Base-by-base conservation (phyloP, 1,284 basidiomycete genomes). In the Termitomyces sp. region DNA sequence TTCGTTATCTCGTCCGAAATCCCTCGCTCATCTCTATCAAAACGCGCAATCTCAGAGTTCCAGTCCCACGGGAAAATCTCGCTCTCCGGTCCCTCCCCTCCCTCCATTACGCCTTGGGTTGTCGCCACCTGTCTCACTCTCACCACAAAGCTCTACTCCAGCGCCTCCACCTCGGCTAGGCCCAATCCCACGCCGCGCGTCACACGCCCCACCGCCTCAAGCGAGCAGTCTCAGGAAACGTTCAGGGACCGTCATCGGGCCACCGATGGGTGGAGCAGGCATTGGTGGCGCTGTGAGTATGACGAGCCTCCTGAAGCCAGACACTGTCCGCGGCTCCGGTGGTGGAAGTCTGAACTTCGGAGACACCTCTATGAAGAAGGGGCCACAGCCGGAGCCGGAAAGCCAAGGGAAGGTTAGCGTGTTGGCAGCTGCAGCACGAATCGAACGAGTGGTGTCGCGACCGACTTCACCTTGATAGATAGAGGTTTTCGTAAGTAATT, bases 341-440 rank as follows among this genome's bases (percentile, higher is more conserved):
- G 57, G 57, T 38, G 53, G 54, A 39, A 54, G 50, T 26, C 37
- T 54, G 34, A 52, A 54, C 35, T 55, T 59, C 48, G 50, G 49
- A 42, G 46, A 24, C 13, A 40, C 24, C n/a, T 33, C 10, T 26
- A 30, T 18, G 34, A 48, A 37, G 37, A 50, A 50, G 34, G 46
- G 48, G 40, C 19, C 30, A 26, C 40, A 49, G 31, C 26, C 52
- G 43, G 46, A 52, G 40, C 44, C 49, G 47, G 30, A 10, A 6
- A 40, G 18, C 28, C 30, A 42, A 16, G 39, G 19, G 43, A 46
- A 30, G 53, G 56, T 41, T 49, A 61, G 37, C 24, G 60, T 67
- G 33, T 53, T 70, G 40, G 66, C 66, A 31, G 66, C 65, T 49
- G 68, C 69, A 54, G 68, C 67, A 26, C 61, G 60, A 49, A 70